A percentile compares a stretch with the other conserved stretches of the same genome.
These are phyloP conservation scores for Phellopilus nigrolimitatus DNA, from an alignment of 1,284 basidiomycete species.

Conservation along the genomic window DNA sequence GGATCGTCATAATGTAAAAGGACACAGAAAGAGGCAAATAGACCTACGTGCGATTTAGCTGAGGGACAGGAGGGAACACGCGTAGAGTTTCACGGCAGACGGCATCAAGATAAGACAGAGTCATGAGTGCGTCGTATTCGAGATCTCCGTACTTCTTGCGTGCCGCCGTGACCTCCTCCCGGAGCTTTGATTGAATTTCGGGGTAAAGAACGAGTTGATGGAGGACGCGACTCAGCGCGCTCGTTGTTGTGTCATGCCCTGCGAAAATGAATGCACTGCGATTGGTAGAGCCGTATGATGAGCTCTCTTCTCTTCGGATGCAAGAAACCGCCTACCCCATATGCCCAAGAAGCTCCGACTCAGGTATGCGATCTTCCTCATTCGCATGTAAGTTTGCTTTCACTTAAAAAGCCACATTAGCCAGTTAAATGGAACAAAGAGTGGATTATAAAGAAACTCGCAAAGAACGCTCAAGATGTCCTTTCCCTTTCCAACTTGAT, in stretches of 20 bases:
- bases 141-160: conserved; percentile 23
- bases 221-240: conserved; percentile 27
- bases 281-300: conserved; percentile 2
- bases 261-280: conserved; percentile 28
- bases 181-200: conserved; percentile 26
- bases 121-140: conserved; percentile 28
- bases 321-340: conserved; percentile 31
- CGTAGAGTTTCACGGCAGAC: conserved; percentile 33
- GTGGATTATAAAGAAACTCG: conserved; percentile 17
- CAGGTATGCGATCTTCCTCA: conserved; percentile 28
- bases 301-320: conserved; percentile 1
- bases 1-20: background rate
- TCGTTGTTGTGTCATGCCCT: conserved; percentile 29
- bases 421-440: background rate
- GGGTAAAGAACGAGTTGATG: conserved; percentile 25
- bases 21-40: conserved; percentile 5
- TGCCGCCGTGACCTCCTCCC: conserved; percentile 26
- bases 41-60: conserved; percentile 16
- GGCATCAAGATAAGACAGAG: conserved; percentile 31
- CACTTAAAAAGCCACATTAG: too few species aligned
- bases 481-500: conserved; percentile 27
- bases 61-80: conserved; percentile 11
- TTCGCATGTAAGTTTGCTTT: conserved; percentile 28
- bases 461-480: conserved; percentile 32
- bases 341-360: conserved; percentile 31